Conservation (phyloP, 2,329 filamentous ascomycete genomes). For the Didymella segeticola region DNA sequence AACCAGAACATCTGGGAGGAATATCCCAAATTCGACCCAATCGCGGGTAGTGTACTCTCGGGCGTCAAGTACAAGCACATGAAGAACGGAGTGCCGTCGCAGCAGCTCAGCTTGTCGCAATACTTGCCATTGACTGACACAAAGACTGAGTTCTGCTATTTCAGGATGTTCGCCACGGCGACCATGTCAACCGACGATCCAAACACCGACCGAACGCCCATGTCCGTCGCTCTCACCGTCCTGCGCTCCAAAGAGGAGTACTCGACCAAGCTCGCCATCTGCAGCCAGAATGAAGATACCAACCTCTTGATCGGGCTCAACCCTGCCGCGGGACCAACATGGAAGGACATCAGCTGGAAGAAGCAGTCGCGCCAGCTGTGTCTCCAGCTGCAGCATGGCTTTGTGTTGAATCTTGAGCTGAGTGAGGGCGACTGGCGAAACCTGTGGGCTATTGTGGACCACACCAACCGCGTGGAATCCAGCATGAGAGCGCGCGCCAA, state of each 20-base stretch:
- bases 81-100: conserved; percentile 49
- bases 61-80: conserved; percentile 35
- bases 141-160: conserved; percentile 76
- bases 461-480: conserved; percentile 76
- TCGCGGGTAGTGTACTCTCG: conserved; percentile 70
- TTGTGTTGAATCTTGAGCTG: conserved; percentile 74
- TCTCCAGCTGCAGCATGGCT: conserved; percentile 76
- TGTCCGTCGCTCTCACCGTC: conserved; percentile 79
- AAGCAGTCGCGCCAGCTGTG: conserved; percentile 70
- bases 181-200: conserved; percentile 74
- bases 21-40: conserved; percentile 75
- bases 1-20: conserved; percentile 83
- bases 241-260: conserved; percentile 73
- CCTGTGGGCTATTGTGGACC: conserved; percentile 84
- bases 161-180: conserved; percentile 75
- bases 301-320: conserved; percentile 76
- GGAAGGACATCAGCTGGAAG: conserved; percentile 84
- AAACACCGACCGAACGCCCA: conserved; percentile 70
- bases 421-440: conserved; percentile 78
- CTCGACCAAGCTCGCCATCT: conserved; percentile 73
- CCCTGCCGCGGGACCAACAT: conserved; percentile 72
- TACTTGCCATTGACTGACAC: conserved; percentile 81
- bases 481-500: conserved; percentile 72
- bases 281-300: conserved; percentile 79
- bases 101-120: conserved; percentile 63